These are phyloP conservation scores for Basidioascus undulatus DNA, from an alignment of 768 basidiomycete genomes.

Conservation along the genomic window DNA sequence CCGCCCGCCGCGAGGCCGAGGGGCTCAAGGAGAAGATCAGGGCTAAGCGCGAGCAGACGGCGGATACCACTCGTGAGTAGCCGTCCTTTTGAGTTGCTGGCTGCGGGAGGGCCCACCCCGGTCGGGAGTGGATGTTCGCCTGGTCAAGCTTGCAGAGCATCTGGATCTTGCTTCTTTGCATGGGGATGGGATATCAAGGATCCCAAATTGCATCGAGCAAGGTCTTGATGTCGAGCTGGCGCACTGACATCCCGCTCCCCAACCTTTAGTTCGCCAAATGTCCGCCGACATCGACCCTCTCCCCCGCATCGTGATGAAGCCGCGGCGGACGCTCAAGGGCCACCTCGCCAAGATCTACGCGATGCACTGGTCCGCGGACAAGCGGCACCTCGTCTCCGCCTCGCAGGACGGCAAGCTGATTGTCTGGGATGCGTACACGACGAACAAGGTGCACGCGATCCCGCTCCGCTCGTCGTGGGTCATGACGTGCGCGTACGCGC, in stretches of 20 bases:
- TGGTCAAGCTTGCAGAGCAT: neutral
- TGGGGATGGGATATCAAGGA: no score
- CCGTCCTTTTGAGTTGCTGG: no score
- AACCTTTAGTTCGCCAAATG: constrained; percentile 75
- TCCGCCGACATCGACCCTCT: constrained; percentile 86
- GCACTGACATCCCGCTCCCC: constrained; percentile 1
- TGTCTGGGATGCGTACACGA: constrained; percentile 99
- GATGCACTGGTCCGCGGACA: constrained; percentile 97
- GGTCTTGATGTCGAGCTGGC: no score
- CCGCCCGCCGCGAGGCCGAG: constrained; percentile 89
- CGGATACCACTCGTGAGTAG: constrained; percentile 83
- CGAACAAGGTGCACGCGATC: constrained; percentile 99
- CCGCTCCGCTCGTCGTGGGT: constrained; percentile 96
- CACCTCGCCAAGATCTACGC: constrained; percentile 99
- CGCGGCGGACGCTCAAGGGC: constrained; percentile 78
- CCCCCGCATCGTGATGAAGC: constrained; percentile 89
- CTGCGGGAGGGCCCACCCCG: no score
- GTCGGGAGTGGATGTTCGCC: no score
- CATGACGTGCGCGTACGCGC: constrained; percentile 98
- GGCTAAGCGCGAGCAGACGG: constrained; percentile 81
- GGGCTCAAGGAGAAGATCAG: constrained; percentile 96
- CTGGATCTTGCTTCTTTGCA: neutral
- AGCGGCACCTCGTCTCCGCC: constrained; percentile 93
- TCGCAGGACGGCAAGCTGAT: constrained; percentile 98
- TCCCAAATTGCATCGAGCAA: no score